phyloP scores from a whole-genome alignment of 1,284 basidiomycete species.

The Pseudozyma pruni region DNA sequence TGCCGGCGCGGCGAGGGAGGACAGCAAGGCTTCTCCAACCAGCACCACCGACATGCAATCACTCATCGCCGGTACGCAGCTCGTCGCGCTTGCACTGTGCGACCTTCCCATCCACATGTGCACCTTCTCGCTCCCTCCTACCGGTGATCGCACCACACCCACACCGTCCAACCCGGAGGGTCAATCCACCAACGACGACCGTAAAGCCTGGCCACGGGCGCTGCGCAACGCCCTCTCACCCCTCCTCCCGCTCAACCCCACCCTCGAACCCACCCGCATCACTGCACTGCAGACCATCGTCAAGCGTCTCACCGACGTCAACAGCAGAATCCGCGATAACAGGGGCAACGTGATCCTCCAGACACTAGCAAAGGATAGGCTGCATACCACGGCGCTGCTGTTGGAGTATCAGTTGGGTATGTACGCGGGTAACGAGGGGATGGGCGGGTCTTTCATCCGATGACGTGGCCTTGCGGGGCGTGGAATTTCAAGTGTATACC shows the following conservation, averaged over 20 bases:
- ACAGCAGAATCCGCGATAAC: constrained; percentile 25
- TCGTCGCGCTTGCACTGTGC: constrained; percentile 7
- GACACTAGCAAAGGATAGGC: constrained; percentile 20
- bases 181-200: not conserved
- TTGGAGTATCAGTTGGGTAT: constrained; percentile 31
- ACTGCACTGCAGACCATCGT: constrained; percentile 3
- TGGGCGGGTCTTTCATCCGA: too few species aligned
- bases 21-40: not conserved
- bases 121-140: not conserved
- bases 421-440: not conserved
- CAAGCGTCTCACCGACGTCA: constrained; percentile 4
- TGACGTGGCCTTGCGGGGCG: too few species aligned
- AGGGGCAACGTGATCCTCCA: constrained; percentile 23
- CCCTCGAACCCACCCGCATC: constrained; percentile 6
- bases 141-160: not conserved
- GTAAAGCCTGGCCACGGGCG: not conserved
- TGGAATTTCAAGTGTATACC: too few species aligned
- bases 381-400: constrained; percentile 8
- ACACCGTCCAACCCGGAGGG: not conserved
- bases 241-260: not conserved
- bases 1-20: not conserved
- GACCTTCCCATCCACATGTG: constrained; percentile 31
- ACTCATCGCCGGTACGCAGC: constrained; percentile 17
- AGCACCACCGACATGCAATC: constrained; percentile 6
- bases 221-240: constrained; percentile 14